Conservation (phyloP, 805 yeast species). For the Wickerhamomyces tratensis region DNA sequence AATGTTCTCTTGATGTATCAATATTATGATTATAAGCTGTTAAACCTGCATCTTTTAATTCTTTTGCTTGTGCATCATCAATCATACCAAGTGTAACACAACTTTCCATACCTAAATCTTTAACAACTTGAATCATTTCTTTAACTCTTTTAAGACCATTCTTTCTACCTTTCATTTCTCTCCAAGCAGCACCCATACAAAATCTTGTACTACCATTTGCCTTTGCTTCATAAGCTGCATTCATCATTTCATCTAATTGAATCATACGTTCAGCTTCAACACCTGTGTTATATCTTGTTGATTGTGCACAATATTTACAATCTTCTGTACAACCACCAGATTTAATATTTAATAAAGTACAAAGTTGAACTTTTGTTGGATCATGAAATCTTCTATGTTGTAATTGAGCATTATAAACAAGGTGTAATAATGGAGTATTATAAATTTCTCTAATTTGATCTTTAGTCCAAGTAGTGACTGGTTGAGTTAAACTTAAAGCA, state of each 20-base stretch:
- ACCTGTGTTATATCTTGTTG: constrained; percentile 60
- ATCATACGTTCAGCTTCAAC: constrained; percentile 60
- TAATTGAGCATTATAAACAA: constrained; percentile 48
- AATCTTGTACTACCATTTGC: constrained; percentile 67
- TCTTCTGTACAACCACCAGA: constrained; percentile 80
- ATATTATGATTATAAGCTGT: constrained; percentile 80
- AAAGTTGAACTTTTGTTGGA: constrained; percentile 61
- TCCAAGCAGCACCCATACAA: constrained; percentile 86
- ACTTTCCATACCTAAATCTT: constrained; percentile 61
- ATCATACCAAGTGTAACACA: constrained; percentile 82
- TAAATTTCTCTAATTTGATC: constrained; percentile 52
- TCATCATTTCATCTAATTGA: constrained; percentile 49
- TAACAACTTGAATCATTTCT: constrained; percentile 55
- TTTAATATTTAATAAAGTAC: constrained; percentile 67
- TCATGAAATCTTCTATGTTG: constrained; percentile 63
- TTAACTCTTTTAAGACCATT: constrained; percentile 52
- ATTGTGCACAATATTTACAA: constrained; percentile 75
- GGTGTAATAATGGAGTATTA: constrained; percentile 54
- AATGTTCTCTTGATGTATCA: constrained; percentile 72
- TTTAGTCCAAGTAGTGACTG: constrained; percentile 44
- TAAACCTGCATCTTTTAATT: constrained; percentile 56
- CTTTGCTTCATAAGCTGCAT: constrained; percentile 57
- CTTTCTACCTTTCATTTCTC: constrained; percentile 75
- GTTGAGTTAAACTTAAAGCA: constrained; percentile 22
- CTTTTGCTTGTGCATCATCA: constrained; percentile 49